Conservation (phyloP, 306 rosid species). For the Delonix regia region DNA sequence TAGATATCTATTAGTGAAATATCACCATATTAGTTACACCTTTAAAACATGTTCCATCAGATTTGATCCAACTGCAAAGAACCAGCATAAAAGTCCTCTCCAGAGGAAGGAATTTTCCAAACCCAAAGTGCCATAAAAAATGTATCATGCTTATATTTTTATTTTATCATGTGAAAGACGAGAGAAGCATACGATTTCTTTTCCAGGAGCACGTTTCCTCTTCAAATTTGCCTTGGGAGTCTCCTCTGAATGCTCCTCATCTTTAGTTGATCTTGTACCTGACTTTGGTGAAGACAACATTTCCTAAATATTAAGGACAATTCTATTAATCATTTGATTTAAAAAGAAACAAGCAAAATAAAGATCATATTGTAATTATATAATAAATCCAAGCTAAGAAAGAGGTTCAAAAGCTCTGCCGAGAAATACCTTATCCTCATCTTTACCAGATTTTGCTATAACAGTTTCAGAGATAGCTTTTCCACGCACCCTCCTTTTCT, state of each 20-base stretch:
- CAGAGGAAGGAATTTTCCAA: neutral
- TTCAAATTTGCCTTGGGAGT: slow-evolving; percentile 63
- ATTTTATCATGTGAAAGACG: neutral
- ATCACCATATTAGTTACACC: slow-evolving; percentile 2
- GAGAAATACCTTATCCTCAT: slow-evolving; percentile 61
- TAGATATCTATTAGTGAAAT: neutral
- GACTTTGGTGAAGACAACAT: slow-evolving; percentile 50
- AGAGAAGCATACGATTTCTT: slow-evolving; percentile 56
- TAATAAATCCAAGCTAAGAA: slow-evolving; percentile 8
- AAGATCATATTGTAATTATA: neutral
- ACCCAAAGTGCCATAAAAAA: neutral
- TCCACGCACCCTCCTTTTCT: slow-evolving; percentile 51
- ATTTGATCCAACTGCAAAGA: slow-evolving; percentile 19
- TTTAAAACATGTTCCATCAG: neutral
- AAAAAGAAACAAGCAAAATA: slow-evolving; percentile 8
- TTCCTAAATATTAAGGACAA: slow-evolving; percentile 49
- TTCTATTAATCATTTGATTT: neutral
- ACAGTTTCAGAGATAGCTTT: slow-evolving; percentile 51
- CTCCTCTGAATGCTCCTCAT: slow-evolving; percentile 49
- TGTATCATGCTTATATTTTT: neutral
- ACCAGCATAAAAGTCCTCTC: slow-evolving; percentile 4
- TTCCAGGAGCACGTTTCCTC: slow-evolving; percentile 71
- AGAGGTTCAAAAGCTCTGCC: slow-evolving; percentile 11
- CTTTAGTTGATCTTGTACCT: slow-evolving; percentile 54
- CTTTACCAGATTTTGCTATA: slow-evolving; percentile 48